Evolutionary conservation across 495 filamentous ascomycete species (phyloP), one percentile per base, ranked within the genome.

Genomic region (Collariella sp.): DNA sequence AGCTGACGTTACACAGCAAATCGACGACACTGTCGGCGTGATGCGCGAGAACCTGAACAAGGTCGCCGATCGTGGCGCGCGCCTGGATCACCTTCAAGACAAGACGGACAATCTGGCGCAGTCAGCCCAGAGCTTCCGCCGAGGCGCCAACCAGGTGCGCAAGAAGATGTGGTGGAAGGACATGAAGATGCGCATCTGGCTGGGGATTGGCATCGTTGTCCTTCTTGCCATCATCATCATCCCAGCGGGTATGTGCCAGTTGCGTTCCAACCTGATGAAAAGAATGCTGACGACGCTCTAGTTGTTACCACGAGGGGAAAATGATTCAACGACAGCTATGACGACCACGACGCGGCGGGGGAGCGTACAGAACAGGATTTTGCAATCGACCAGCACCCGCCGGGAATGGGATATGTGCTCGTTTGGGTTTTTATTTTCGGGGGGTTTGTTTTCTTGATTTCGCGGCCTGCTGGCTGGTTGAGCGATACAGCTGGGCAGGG

Each of bases 131-230:
- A 87, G 87, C 46, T 98, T 98, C 80, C 88, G 91, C 61, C 83
- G 89, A 52, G 90, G 93, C 54, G 93, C 93, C 63, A 97, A 96
- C 74, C 79, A 88, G 59, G 91, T 97, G 53, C 82, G 91, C 62
- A 97, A 96, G 80, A 77, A 89, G 67, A 95, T 96, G 76, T 79
- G 77, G 77, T 80, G 76, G 76, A 79, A 80, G 81, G 91, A 98
- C 70, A 96, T 97, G 89, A 96, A 95, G 80, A 99, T 97, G 93
- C 83, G 91, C 64, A 93, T 96, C 74, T 97, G 90, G 70, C 75
- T 99, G 63, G 86, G 89, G 55, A 77, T 84, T 52, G 91, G 88
- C 55, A 85, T 97, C 70, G 84, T 96, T 62, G 75, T 96, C 49
- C 73, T 97, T 57, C 77, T 97, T 52, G 73, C 95, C 51, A 81